phyloP scores from a whole-genome alignment of 768 basidiomycete genomes.

The Lanmaoa pseudosensibilis region DNA sequence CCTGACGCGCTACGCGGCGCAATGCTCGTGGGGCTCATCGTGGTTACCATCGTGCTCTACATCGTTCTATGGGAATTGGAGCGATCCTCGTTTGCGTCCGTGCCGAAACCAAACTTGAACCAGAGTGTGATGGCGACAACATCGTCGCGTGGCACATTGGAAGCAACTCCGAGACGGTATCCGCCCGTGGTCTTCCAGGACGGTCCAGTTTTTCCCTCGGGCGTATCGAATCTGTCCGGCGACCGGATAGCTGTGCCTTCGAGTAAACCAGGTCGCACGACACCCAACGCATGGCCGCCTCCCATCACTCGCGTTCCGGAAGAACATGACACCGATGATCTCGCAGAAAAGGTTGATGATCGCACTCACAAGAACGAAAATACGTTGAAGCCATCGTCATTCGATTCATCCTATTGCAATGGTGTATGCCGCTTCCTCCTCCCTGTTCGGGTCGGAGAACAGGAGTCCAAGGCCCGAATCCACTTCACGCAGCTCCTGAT shows the following conservation, averaged over 20 bases:
- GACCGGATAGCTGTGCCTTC: not conserved
- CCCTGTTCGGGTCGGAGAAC: constrained; percentile 51
- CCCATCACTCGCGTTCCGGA: constrained; percentile 38
- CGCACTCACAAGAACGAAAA: not conserved
- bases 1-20: constrained; percentile 12
- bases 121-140: not conserved
- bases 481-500: constrained; percentile 53
- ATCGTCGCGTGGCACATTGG: not conserved
- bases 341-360: not conserved
- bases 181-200: not conserved
- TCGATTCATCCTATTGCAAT: constrained; percentile 27
- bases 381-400: not conserved
- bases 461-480: constrained; percentile 56
- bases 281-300: constrained; percentile 32
- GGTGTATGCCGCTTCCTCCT: constrained; percentile 47
- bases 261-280: not conserved
- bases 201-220: not conserved
- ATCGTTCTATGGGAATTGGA: constrained; percentile 20
- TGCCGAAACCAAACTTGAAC: not conserved
- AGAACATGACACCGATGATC: constrained; percentile 1
- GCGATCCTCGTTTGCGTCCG: constrained; percentile 4
- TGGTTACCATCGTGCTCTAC: constrained; percentile 26
- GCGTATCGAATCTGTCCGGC: not conserved
- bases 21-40: constrained; percentile 18
- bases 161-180: not conserved